phyloP scores from a whole-genome alignment of 768 basidiomycete genomes.

The Pisolithus sp. region DNA sequence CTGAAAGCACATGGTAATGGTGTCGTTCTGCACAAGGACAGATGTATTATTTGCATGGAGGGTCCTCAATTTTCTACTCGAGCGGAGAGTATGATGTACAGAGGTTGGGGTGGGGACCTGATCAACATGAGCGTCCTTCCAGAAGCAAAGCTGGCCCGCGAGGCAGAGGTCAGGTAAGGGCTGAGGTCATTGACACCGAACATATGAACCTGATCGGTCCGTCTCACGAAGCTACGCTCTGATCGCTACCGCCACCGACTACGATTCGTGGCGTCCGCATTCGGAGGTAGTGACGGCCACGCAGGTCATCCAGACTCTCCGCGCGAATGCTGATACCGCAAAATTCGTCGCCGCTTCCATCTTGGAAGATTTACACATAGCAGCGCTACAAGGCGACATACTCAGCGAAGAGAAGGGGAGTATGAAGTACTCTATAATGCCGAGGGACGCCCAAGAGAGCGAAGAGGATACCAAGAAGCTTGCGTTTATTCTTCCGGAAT shows the following conservation, averaged over 20 bases:
- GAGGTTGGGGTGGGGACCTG: constrained; percentile 85
- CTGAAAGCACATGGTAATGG: constrained; percentile 52
- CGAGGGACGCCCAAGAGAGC: constrained; percentile 46
- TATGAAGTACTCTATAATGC: constrained; percentile 89
- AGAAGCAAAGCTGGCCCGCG: constrained; percentile 93
- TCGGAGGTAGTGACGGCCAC: constrained; percentile 81
- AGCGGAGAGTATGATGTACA: constrained; percentile 93
- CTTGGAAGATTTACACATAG: constrained; percentile 62
- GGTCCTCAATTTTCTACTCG: constrained; percentile 98
- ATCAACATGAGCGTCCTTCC: constrained; percentile 98
- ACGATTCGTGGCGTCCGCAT: constrained; percentile 88
- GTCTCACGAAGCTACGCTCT: constrained; percentile 70
- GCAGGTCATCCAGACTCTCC: constrained; percentile 85
- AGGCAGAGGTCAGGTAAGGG: constrained; percentile 82
- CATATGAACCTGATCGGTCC: not conserved
- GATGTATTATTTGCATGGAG: constrained; percentile 93
- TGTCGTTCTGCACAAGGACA: constrained; percentile 70
- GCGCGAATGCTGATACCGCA: constrained; percentile 80
- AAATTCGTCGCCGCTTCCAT: constrained; percentile 67
- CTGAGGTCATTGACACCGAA: not conserved
- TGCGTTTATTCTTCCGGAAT: constrained; percentile 69
- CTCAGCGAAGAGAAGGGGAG: constrained; percentile 66
- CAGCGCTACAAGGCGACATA: constrained; percentile 46
- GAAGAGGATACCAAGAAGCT: constrained; percentile 63
- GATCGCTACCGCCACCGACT: constrained; percentile 88